phyloP scores from a whole-genome alignment of 805 yeast genomes.

The Lipomyces lipofer region DNA sequence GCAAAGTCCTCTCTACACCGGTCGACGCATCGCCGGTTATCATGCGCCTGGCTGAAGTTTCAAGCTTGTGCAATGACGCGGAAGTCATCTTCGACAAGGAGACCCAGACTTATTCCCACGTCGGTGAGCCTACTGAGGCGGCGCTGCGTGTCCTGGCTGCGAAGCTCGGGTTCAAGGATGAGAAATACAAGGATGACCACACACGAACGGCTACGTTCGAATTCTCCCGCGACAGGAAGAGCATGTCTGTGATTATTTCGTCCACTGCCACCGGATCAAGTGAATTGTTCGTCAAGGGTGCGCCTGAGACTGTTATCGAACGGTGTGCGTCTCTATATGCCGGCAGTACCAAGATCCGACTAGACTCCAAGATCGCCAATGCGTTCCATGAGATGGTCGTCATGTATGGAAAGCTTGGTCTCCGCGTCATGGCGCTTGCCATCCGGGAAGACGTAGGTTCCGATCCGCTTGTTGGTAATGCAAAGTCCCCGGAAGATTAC shows the following conservation, averaged over 20 bases:
- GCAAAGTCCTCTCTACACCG: slow-evolving; percentile 32
- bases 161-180: slow-evolving; percentile 39
- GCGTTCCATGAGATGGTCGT: slow-evolving; percentile 43
- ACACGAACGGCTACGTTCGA: slow-evolving; percentile 44
- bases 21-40: slow-evolving; percentile 13
- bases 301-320: slow-evolving; percentile 52
- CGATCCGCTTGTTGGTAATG: slow-evolving; percentile 13
- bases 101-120: slow-evolving; percentile 37
- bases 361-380: slow-evolving; percentile 41
- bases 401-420: slow-evolving; percentile 46
- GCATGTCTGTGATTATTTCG: slow-evolving; percentile 53
- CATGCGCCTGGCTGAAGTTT: slow-evolving; percentile 44
- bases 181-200: slow-evolving; percentile 22
- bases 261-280: slow-evolving; percentile 31
- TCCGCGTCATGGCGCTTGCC: slow-evolving; percentile 52
- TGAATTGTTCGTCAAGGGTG: slow-evolving; percentile 52
- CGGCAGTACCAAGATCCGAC: slow-evolving; percentile 33
- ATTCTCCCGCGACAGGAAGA: slow-evolving; percentile 52
- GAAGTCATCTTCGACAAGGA: slow-evolving; percentile 38
- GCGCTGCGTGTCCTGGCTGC: slow-evolving; percentile 48
- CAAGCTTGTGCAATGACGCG: slow-evolving; percentile 46
- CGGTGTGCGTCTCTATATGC: slow-evolving; percentile 46
- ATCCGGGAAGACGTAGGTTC: slow-evolving; percentile 35
- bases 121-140: slow-evolving; percentile 60
- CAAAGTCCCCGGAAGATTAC: slow-evolving; percentile 35